Evolutionary conservation across 306 rosid species (phyloP), one percentile per base, ranked within the genome.

Genomic region (cucumber (Cucumis sativus)): DNA sequence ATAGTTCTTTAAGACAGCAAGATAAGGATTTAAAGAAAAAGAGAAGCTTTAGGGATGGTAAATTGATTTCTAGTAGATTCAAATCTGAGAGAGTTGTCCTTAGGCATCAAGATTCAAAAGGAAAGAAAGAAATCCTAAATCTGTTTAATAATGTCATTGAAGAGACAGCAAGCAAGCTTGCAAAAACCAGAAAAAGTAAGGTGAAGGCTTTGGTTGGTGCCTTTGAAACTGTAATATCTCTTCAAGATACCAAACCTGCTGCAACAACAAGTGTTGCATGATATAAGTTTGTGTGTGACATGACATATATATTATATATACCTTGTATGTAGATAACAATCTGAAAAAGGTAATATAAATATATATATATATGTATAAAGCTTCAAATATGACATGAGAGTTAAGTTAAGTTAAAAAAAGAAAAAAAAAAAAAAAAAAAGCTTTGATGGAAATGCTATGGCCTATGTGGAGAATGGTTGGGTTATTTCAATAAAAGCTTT

Each of bases 191-290:
- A 82, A 86, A 91, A 84, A 89, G 98, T 87, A 93, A 93, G 85
- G 98, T 93, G 49, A 91, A 89, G 89, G 96, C 97, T 70, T 85
- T 93, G 63, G 98, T 91, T 73, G 93, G 97, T 74, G 97, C 97
- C 82, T 91, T 93, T 77, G 98, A 91, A 79, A 91, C 93, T 2
- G 96, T 91, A 63, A 93, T 93, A 81, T 93, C 98, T 59, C 96
- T 91, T 60, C 97, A 79, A 79, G 96, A 88, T 61, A 66, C 79
- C 63, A 76, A 60, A 41, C 66, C 77, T 21, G 15, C 79, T 4
- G 85, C 82, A 63, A 80, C 82, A 63, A 80, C 78, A 63, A 78
- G 78, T 71, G 81, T 79, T 39, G 35, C 77, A 54, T 78, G 78
- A 75, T 20, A 16, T 54, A 54, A 74, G 21, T 13, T 47, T 70